Evolutionary conservation across 306 rosid genomes (phyloP), one percentile per base, ranked within the genome.

Genomic region (Elaeagnus macrophylla): DNA sequence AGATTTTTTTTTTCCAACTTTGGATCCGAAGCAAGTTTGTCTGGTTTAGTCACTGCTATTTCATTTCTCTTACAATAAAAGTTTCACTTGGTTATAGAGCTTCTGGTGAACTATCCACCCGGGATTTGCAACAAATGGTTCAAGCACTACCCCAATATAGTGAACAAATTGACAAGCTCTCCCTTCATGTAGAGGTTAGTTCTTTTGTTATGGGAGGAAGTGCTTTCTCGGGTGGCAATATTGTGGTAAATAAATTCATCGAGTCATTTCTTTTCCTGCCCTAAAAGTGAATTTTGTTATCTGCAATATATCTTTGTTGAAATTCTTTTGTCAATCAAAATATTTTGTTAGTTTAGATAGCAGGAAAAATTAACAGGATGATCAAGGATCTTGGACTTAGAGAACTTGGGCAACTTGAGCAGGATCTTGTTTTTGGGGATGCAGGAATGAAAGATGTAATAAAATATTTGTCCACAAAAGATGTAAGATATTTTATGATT

Each of bases 111-210:
- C 75, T 91, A 72, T 87, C 99, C 2, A 91, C 99, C 5, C 77
- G 82, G 72, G 96, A 91, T 70, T 63, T 91, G 71, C 96, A 91
- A 62, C 80, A 75, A 83, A 91, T 84, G 89, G 99, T 87, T 72
- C 95, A 82, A 82, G 99, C 99, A 62, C 84, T 91, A 81, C 99
- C 96, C 37, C 93, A 91, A 68, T 84, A 91, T 76, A 91, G 95
- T 57, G 99, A 91, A 77, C 99, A 91, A 71, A 79, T 87, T 39
- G 96, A 82, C 74, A 91, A 84, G 73, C 99, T 91, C 70, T 87
- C 99, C 56, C 87, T 91, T 64, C 99, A 91, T 54, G 83, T 91
- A 56, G 95, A 91, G 94, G 99, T 91, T 73, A 54, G 97, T 70
- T 61, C 53, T 67, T 60, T 42, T 25, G 32, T 20, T 17, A 68